phyloP scores from a whole-genome alignment of 2,329 filamentous ascomycete genomes.

The Trichoderma atrobrunneum region DNA sequence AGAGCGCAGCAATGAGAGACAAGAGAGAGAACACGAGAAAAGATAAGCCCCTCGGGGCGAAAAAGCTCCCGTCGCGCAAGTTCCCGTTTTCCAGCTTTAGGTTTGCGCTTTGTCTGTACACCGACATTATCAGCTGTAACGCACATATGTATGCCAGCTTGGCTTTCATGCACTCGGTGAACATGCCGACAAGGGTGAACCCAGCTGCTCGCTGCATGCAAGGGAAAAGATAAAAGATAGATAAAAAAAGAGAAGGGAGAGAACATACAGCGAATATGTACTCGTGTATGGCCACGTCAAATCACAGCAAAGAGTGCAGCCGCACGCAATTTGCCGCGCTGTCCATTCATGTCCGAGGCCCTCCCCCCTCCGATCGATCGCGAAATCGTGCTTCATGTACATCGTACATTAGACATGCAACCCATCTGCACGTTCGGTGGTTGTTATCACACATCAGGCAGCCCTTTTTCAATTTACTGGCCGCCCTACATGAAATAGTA shows the following conservation, averaged over 20 bases:
- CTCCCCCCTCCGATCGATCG: neutral
- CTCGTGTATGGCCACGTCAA: neutral
- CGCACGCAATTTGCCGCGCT: neutral
- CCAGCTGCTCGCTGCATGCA: neutral
- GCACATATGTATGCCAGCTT: neutral
- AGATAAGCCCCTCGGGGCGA: neutral
- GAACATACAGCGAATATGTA: neutral
- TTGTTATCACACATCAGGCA: neutral
- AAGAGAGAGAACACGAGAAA: neutral
- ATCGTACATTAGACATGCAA: conserved; percentile 3
- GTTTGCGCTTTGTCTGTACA: neutral
- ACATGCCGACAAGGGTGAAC: neutral
- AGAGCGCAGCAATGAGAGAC: neutral
- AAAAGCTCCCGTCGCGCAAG: neutral
- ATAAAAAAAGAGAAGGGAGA: neutral
- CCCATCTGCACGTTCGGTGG: neutral
- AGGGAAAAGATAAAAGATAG: neutral
- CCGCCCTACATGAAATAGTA: neutral
- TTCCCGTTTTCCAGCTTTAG: neutral
- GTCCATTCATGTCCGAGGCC: neutral
- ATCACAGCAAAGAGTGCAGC: neutral
- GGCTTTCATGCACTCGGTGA: neutral
- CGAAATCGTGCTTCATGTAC: neutral
- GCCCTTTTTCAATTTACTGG: neutral
- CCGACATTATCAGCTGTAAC: neutral